phyloP scores from a whole-genome alignment of 257 asterid genomes.

The Solanum megistacrolobum region DNA sequence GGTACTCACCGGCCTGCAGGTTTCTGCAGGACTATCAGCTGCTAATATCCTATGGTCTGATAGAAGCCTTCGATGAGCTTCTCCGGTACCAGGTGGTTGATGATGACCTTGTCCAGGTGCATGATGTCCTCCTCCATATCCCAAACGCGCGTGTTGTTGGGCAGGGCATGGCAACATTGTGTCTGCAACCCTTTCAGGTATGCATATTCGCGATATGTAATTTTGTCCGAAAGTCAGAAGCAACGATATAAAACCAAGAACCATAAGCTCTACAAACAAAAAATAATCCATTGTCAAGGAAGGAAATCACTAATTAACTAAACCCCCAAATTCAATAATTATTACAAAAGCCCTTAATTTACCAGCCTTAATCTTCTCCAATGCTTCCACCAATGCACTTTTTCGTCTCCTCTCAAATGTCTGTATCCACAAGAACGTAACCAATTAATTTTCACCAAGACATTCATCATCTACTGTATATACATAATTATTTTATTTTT shows the following conservation, averaged over 20 bases:
- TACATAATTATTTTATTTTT: neutral
- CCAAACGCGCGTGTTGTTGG: neutral
- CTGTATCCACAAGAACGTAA: constrained; percentile 19
- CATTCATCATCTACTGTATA: neutral
- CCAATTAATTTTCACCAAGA: neutral
- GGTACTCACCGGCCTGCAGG: constrained; percentile 30
- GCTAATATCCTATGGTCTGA: constrained; percentile 45
- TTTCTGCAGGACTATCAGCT: constrained; percentile 24
- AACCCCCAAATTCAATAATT: neutral
- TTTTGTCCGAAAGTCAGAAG: constrained; percentile 79
- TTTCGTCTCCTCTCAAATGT: constrained; percentile 54
- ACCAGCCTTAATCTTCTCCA: constrained; percentile 90
- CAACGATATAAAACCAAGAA: constrained; percentile 87
- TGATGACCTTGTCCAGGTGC: neutral
- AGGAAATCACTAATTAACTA: neutral
- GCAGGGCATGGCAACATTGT: constrained; percentile 74
- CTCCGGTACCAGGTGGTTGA: neutral
- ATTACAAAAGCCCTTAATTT: neutral
- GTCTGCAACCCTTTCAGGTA: constrained; percentile 34
- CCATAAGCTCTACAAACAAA: constrained; percentile 76
- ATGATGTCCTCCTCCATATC: neutral
- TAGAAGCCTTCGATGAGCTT: constrained; percentile 47
- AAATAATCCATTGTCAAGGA: neutral
- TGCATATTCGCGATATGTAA: constrained; percentile 66
- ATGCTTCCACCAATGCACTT: constrained; percentile 68